Base-by-base conservation (phyloP, 345 rosid species). In the Hevea brasiliensis region DNA sequence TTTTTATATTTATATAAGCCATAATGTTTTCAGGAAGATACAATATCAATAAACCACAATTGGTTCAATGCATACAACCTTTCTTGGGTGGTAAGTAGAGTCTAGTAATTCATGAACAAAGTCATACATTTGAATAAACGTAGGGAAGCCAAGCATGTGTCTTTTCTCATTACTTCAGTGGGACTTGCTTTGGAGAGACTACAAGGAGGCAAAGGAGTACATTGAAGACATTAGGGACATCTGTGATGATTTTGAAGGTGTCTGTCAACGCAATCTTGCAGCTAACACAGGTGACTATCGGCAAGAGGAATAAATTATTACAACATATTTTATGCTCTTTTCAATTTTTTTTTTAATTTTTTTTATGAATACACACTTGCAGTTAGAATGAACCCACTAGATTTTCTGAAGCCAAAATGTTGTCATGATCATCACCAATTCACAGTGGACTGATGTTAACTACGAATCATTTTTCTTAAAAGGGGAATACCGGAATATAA, bases 251-350 rank as follows among this genome's bases (percentile, higher is more conserved):
- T 94, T 94, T 82, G 89, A 94, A 82, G 86, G 89, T 82, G 77
- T 94, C 69, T 94, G 94, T 76, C 98, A 94, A 64, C 87, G 94
- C 50, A 94, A 94, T 82, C 98, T 94, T 81, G 96, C 97, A 35
- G 92, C 95, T 71, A 94, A 94, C 79, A 90, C 98, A 84, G 97
- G 98, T 94, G 62, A 69, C 65, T 35, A 44, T 64, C 55, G 27
- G 27, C 17, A 60, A 12, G 15, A 32, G 24, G 66, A 37, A 3
- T 15, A 9, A 24, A 27, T 56, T 26, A 47, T 23, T 42, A 53
- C 17, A 48, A 17, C 42, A 50, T 67, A 18, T 29, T 56, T 56
- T 24, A 1, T 23, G 4, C 55, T 17, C 13, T 44, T 11, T 44
- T 44, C 13, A 7, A 1, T 44, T 44, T 11, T 44, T 44, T 44